Base-by-base conservation (phyloP, 345 rosid species). In the Dovyalis caffra region DNA sequence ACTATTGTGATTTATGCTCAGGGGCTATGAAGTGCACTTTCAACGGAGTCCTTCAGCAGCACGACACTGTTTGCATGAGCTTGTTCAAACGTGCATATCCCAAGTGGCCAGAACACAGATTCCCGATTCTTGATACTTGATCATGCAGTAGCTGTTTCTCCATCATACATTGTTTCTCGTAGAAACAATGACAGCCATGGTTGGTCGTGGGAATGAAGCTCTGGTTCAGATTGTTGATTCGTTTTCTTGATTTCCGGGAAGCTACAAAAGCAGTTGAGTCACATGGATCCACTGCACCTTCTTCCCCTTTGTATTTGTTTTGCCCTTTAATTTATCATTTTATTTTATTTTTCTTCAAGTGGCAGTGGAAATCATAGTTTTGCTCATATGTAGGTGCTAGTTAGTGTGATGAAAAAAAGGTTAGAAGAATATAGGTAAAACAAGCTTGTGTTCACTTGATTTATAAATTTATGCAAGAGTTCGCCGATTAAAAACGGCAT, bases 41-140 rank as follows among this genome's bases (percentile, higher is more conserved):
- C n/a, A 93, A 95, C 66, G 97, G 99, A 11, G 85, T 86, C 69
- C 88, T 91, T 71, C 98, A 93, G 88, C 99, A 95, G 80, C 83
- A 85, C 51, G 97, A 95, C 81, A 83, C 97, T 0, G 94, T 91
- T 51, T 95, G 98, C 83, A 86, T 91, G 96, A 88, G 92, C 86
- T 81, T 95, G 69, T 95, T 79, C 85, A 93, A 93, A 86, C 97
- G 97, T 0, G 92, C 88, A 26, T 93, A 89, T 85, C 96, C 98
- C 61, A 92, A 91, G 85, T 92, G 97, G 99, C 94, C 94, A 7
- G 93, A 88, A 67, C 84, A 78, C 74, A 64, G 79, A 68, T 95
- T 90, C 87, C 95, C 97, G 1, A 43, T 86, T 45, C 78, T 68
- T 7, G 88, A 84, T 66, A 74, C 83, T 53, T 88, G 88, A 87